Evolutionary conservation across 1,139 yeast species (phyloP).

Genomic region (Debaryomycetaceae sp.): DNA sequence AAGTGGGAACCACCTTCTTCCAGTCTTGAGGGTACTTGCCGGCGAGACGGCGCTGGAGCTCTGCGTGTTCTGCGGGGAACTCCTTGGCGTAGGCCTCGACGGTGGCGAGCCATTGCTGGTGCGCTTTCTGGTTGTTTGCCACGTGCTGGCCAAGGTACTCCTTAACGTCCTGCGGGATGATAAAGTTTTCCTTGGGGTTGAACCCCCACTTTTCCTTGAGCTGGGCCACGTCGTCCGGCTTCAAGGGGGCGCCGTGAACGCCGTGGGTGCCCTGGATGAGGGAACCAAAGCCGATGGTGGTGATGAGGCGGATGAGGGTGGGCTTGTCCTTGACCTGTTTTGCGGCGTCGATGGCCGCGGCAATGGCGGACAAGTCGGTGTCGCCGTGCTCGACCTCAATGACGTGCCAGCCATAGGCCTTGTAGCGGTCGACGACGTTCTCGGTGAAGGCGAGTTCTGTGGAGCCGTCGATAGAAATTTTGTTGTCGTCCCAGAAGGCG

Average conservation of each 20-base stretch:
- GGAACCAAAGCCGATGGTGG: constrained; percentile 95
- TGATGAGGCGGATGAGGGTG: constrained; percentile 77
- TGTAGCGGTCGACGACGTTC: constrained; percentile 77
- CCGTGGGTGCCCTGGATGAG: constrained; percentile 75
- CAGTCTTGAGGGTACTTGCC: constrained; percentile 81
- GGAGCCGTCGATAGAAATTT: constrained; percentile 93
- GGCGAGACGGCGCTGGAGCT: constrained; percentile 69
- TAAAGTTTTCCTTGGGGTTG: constrained; percentile 74
- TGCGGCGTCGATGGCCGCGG: constrained; percentile 64
- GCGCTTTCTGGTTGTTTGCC: constrained; percentile 46
- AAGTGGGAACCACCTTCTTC: constrained; percentile 69
- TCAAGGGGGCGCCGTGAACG: constrained; percentile 97
- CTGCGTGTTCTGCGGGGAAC: constrained; percentile 75
- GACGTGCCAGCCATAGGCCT: constrained; percentile 93
- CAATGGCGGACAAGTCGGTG: constrained; percentile 62
- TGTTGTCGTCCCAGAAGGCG: constrained; percentile 95
- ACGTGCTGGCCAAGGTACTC: constrained; percentile 54
- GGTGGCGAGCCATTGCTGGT: constrained; percentile 63
- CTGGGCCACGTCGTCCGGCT: constrained; percentile 86
- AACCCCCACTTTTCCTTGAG: constrained; percentile 80
- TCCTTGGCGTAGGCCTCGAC: constrained; percentile 53
- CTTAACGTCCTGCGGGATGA: constrained; percentile 75
- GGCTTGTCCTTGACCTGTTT: constrained; percentile 69
- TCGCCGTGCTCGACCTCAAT: constrained; percentile 73
- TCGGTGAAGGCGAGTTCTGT: constrained; percentile 91